Conservation (phyloP, 352 stramenopile species). For the Peronospora farinosa region DNA sequence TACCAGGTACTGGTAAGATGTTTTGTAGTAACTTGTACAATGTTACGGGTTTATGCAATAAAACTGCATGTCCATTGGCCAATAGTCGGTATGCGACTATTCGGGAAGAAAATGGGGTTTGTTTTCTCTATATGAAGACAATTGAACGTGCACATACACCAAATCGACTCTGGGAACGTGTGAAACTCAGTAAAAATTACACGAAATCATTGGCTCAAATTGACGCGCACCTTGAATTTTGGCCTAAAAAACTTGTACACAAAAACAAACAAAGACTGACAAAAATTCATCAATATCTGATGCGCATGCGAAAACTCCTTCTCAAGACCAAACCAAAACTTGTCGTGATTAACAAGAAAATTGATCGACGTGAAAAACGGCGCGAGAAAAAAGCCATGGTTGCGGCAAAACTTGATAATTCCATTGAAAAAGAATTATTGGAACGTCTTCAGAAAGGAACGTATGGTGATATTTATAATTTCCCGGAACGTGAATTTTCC, state of each 20-base stretch:
- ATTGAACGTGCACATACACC: constrained; percentile 97
- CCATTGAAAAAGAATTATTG: constrained; percentile 97
- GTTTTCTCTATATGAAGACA: constrained; percentile 97
- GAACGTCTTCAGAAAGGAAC: constrained; percentile 95
- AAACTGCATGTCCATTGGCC: constrained; percentile 92
- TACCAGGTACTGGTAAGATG: constrained; percentile 84
- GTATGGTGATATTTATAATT: constrained; percentile 99
- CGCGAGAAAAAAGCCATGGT: constrained; percentile 95
- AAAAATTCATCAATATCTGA: constrained; percentile 99
- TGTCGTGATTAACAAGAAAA: constrained; percentile 92
- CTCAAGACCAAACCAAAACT: constrained; percentile 93
- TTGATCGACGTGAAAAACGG: constrained; percentile 92
- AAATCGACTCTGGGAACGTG: constrained; percentile 98
- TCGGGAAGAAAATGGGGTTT: constrained; percentile 93
- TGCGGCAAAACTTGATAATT: constrained; percentile 91
- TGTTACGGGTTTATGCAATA: constrained; percentile 96
- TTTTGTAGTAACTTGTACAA: constrained; percentile 99
- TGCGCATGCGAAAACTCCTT: constrained; percentile 97
- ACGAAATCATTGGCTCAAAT: constrained; percentile 92
- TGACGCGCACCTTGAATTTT: constrained; percentile 96
- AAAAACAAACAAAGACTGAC: constrained; percentile 98
- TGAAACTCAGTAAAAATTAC: constrained; percentile 97
- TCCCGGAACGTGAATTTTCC: constrained; percentile 90
- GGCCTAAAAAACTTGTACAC: constrained; percentile 96
- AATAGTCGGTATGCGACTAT: constrained; percentile 98